Evolutionary conservation across 805 yeast genomes (phyloP).

Genomic region (Ogataea pignaliae): DNA sequence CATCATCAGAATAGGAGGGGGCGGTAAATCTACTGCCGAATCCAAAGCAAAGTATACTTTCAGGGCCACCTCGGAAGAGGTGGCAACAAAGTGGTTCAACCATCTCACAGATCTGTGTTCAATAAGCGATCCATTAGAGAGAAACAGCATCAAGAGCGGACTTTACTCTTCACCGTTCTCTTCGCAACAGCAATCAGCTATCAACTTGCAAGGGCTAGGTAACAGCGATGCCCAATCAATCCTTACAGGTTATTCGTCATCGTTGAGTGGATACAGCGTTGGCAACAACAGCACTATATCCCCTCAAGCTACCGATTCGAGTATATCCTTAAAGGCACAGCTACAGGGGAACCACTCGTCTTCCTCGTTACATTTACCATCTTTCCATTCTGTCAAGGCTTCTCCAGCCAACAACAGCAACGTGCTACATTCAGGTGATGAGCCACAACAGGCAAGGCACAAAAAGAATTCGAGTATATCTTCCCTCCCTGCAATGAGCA

Average conservation of each 20-base stretch:
- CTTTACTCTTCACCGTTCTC: constrained; percentile 5
- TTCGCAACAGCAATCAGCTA: constrained; percentile 7
- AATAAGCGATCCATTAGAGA: constrained; percentile 41
- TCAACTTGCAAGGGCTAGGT: constrained; percentile 2
- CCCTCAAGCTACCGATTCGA: background rate
- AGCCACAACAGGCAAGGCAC: constrained; percentile 3
- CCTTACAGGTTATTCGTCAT: constrained; percentile 4
- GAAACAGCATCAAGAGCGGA: constrained; percentile 42
- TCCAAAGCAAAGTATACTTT: constrained; percentile 31
- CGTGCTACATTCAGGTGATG: too few relatives aligned
- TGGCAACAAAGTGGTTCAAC: constrained; percentile 48
- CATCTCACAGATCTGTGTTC: constrained; percentile 50
- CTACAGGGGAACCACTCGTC: constrained; percentile 12
- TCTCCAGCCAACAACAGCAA: background rate
- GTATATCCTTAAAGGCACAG: constrained; percentile 3
- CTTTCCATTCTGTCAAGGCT: constrained; percentile 22
- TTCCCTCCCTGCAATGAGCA: constrained; percentile 8
- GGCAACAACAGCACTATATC: constrained; percentile 6
- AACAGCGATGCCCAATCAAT: background rate
- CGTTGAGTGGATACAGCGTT: constrained; percentile 7
- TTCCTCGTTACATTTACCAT: constrained; percentile 22
- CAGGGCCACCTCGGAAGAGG: constrained; percentile 40
- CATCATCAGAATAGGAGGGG: constrained; percentile 30
- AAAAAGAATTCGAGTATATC: constrained; percentile 11
- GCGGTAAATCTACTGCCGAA: constrained; percentile 7